Conservation (phyloP, 164 flowering plant species). For the Annona squamosa region DNA sequence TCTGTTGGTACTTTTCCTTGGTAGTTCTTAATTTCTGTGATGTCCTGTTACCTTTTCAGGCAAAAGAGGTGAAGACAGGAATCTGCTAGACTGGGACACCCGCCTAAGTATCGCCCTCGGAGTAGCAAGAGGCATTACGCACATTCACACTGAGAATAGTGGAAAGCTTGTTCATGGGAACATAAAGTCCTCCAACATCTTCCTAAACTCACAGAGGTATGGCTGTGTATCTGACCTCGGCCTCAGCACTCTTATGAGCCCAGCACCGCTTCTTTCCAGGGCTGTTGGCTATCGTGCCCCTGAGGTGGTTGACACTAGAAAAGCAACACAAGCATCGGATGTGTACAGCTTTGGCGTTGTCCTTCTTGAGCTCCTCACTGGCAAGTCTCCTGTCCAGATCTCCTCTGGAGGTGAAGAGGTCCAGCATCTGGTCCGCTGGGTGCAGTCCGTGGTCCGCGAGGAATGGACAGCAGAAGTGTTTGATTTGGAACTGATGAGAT, state of each 20-base stretch:
- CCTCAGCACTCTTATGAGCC: constrained; percentile 51
- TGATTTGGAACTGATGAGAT: constrained; percentile 71
- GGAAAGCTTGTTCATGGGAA: constrained; percentile 57
- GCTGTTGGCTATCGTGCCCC: constrained; percentile 75
- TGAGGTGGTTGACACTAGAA: constrained; percentile 62
- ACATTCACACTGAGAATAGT: constrained; percentile 43
- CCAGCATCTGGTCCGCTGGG: constrained; percentile 79
- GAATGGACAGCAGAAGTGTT: constrained; percentile 98
- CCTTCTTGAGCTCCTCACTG: constrained; percentile 79
- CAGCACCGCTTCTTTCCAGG: constrained; percentile 32
- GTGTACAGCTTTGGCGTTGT: constrained; percentile 82
- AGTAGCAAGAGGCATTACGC: constrained; percentile 53
- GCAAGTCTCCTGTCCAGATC: constrained; percentile 61
- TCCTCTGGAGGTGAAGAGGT: constrained; percentile 43
- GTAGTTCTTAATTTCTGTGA: background rate
- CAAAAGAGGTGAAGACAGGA: constrained; percentile 49
- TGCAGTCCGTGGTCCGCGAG: constrained; percentile 79
- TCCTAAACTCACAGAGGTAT: constrained; percentile 51
- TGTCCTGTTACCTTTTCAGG: constrained; percentile 22
- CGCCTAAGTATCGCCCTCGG: constrained; percentile 50
- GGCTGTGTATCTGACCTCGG: constrained; percentile 85
- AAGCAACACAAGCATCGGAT: constrained; percentile 66
- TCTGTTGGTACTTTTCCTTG: too few relatives aligned
- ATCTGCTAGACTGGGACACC: constrained; percentile 64
- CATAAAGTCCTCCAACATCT: constrained; percentile 77